Conservation (phyloP, 164 flowering plant species). For the Liquidambar formosana region DNA sequence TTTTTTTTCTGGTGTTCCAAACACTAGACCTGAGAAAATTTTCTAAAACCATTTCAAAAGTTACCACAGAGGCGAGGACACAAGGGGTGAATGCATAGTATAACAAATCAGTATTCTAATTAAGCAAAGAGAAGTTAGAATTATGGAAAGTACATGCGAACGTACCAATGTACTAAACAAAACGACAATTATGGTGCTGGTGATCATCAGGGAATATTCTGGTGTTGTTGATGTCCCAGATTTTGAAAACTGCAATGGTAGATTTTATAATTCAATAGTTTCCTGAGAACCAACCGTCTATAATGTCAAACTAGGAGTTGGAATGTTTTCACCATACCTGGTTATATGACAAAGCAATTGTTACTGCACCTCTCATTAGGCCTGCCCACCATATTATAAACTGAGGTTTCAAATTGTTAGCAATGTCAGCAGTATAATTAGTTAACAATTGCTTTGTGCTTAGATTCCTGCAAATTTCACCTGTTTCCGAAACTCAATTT, state of each 20-base stretch:
- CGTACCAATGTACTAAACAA: conserved; percentile 75
- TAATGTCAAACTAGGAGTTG: neutral
- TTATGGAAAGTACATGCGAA: neutral
- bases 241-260: conserved; percentile 45
- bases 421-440: neutral
- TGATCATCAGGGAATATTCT: conserved; percentile 53
- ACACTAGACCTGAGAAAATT: neutral
- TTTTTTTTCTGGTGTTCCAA: too few relatives aligned
- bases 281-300: neutral
- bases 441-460: neutral
- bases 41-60: neutral
- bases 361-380: conserved; percentile 83
- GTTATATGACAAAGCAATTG: conserved; percentile 68
- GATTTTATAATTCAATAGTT: neutral
- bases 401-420: conserved; percentile 33
- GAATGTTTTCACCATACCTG: conserved; percentile 33
- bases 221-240: conserved; percentile 19
- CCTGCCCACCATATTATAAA: conserved; percentile 87
- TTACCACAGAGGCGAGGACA: neutral
- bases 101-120: neutral
- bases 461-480: conserved; percentile 16
- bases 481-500: conserved; percentile 50
- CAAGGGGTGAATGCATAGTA: too few relatives aligned
- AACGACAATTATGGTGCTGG: conserved; percentile 65
- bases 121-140: neutral